Conservation (phyloP, 2,329 filamentous ascomycete species). For the Phialophora macrospora region DNA sequence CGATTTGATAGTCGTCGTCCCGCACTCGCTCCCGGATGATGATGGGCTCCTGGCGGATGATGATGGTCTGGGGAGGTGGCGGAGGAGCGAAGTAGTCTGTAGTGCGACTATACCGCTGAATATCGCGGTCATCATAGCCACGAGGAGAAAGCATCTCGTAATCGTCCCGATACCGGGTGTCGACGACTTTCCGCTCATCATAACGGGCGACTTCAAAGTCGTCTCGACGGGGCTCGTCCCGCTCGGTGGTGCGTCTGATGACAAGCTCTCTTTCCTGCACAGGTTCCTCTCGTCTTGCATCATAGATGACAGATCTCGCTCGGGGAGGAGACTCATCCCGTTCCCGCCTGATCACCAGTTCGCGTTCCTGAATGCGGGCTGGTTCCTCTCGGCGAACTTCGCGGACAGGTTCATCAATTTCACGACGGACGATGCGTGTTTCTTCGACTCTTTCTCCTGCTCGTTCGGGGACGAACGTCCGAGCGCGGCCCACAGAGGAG, state of each 20-base stretch:
- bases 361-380: constrained; percentile 32
- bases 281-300: constrained; percentile 44
- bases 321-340: constrained; percentile 33
- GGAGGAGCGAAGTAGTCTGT: constrained; percentile 59
- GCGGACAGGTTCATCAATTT: constrained; percentile 42
- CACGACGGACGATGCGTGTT: constrained; percentile 54
- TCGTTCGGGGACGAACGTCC: constrained; percentile 51
- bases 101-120: constrained; percentile 59
- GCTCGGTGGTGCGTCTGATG: constrained; percentile 53
- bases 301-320: constrained; percentile 42
- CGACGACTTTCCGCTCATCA: constrained; percentile 48
- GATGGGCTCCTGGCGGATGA: constrained; percentile 61
- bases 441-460: constrained; percentile 46
- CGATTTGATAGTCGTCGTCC: constrained; percentile 63
- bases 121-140: constrained; percentile 46
- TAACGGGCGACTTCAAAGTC: constrained; percentile 41
- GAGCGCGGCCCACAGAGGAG: constrained; percentile 41
- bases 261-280: constrained; percentile 50
- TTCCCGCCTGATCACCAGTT: constrained; percentile 36
- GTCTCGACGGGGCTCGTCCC: constrained; percentile 57
- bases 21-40: constrained; percentile 60
- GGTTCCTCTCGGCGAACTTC: constrained; percentile 39
- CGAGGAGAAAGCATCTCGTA: constrained; percentile 49
- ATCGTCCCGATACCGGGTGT: constrained; percentile 50
- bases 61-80: constrained; percentile 52